Base-by-base conservation (phyloP, 2,329 filamentous ascomycete genomes). In the Neonectria ditissima region DNA sequence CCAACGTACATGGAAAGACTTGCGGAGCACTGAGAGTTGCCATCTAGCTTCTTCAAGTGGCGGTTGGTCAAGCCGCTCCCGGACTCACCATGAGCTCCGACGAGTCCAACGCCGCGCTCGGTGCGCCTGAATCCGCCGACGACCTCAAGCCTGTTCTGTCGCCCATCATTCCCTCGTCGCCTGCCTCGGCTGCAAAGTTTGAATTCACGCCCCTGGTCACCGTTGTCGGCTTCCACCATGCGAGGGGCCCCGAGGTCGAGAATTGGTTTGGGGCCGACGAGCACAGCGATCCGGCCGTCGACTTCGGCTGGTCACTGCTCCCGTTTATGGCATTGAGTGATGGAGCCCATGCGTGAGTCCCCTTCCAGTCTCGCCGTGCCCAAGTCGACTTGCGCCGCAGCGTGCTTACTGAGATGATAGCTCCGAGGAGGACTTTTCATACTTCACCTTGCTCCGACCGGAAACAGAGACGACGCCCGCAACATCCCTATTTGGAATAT, bases 311-410 rank as follows among this genome's bases (percentile, higher is more conserved):
- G 96, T 86, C 90, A 28, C 80, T 97, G 70, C 84, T 99, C 65
- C 94, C 96, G 0, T 99, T 99, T 79, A 97, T 98, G 93, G 96
- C 96, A 26, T 81, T 99, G 74, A 96, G 93, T 62, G 96, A 99
- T 77, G 96, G 96, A 56, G 96, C 96, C 57, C 96, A 99, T 83
- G 90, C 94, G 90, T 96, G 85, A 81, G 91, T 84, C 44, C 1
- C 5, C 24, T 7, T 30, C 37, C 11, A 10, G 14, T 30, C 11
- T 39, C 22, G 37, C 26, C 11, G 13, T 37, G 34, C 8, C 5
- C 14, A 32, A 3, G 22, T 4, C 41, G 14, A 9, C 39, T 14
- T 32, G 26, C 22, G 37, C 5, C 43, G 47, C 47, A 51, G 22
- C 26, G 3, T 18, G 24, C 39, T n/a, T 62, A 60, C 70, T 72